A percentile compares a stretch with the other conserved stretches of the same genome.
Evolutionary conservation across 345 rosid species (phyloP).

Genomic region (Citrus glauca): DNA sequence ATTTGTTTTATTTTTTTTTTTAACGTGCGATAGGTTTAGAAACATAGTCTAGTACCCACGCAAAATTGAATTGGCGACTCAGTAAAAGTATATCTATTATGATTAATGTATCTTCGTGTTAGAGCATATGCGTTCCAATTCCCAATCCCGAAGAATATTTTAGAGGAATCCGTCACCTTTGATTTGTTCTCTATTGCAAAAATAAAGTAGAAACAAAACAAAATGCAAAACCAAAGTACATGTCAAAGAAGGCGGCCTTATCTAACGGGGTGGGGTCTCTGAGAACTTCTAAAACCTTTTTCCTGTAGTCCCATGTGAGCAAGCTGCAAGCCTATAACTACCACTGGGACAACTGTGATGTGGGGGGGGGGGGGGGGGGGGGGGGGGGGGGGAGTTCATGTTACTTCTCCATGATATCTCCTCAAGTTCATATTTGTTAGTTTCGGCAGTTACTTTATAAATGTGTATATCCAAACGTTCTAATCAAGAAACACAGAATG

Average conservation of each 20-base stretch:
- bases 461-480: not conserved
- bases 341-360: conserved; percentile 3
- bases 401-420: not conserved
- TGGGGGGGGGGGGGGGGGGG: not conserved
- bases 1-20: too few species aligned
- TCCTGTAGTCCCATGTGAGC: conserved; percentile 22
- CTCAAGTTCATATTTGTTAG: conserved; percentile 3
- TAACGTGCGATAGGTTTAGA: too few species aligned
- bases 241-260: not conserved
- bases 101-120: too few species aligned
- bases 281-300: not conserved
- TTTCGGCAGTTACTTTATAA: conserved; percentile 9
- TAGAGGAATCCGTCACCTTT: too few species aligned
- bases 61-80: too few species aligned
- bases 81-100: too few species aligned
- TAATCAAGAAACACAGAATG: not conserved
- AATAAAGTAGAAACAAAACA: not conserved
- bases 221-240: not conserved
- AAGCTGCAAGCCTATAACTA: not conserved
- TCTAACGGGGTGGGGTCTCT: conserved; percentile 18
- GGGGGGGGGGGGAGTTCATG: not conserved
- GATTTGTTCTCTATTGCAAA: not conserved
- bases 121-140: too few species aligned
- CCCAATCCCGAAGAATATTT: too few species aligned
- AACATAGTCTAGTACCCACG: too few species aligned